Evolutionary conservation across 2,329 filamentous ascomycete genomes (phyloP).

Genomic region (Aspergillus puulaauensis): DNA sequence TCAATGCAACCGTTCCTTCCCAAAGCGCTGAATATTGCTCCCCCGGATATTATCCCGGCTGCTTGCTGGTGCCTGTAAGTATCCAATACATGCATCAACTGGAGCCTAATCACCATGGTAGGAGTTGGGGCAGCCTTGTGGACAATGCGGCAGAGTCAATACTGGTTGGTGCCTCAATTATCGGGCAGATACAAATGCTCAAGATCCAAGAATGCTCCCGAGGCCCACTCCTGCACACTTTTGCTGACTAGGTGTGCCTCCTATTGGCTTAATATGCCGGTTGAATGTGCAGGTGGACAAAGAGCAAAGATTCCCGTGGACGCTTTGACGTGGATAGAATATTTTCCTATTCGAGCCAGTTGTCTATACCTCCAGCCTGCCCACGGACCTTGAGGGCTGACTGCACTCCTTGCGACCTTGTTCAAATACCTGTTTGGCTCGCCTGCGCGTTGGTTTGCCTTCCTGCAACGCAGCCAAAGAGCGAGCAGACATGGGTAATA

Average conservation of each 20-base stretch:
- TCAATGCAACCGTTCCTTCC: conserved; percentile 9
- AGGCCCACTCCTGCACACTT: neutral
- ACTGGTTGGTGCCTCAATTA: neutral
- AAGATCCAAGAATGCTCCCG: neutral
- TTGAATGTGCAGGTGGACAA: neutral
- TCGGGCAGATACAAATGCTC: neutral
- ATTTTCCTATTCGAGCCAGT: conserved; percentile 1
- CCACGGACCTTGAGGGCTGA: neutral
- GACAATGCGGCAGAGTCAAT: neutral
- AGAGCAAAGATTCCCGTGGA: neutral
- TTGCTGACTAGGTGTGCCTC: neutral
- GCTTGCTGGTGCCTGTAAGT: neutral
- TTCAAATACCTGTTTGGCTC: neutral
- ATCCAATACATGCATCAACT: no score
- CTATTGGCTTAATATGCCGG: conserved; percentile 2
- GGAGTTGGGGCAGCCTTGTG: neutral
- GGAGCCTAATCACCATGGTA: neutral
- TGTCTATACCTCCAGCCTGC: neutral
- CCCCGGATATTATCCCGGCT: neutral
- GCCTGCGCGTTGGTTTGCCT: neutral
- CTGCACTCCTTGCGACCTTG: neutral
- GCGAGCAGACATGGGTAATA: conserved; percentile 25
- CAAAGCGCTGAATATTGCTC: neutral
- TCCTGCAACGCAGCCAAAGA: neutral
- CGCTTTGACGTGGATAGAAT: conserved; percentile 7